Base-by-base conservation (phyloP, 169 alveolate genomes). In the Neospora caninum region DNA sequence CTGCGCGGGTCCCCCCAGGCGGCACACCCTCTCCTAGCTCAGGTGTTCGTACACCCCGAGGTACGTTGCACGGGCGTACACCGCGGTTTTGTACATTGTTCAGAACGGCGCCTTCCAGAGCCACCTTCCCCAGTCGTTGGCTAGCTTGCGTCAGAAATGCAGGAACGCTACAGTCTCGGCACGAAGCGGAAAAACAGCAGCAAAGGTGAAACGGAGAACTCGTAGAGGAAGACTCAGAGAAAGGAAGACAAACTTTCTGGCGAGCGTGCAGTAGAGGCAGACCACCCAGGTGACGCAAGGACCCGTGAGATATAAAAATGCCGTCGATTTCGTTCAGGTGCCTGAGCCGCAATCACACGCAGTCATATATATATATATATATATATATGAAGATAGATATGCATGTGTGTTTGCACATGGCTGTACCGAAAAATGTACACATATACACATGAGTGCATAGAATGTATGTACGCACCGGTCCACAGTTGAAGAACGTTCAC, bases 241-340 rank as follows among this genome's bases (percentile, higher is more conserved):
- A 2, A 13, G 80, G 18, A 25, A n/a, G 34, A 58, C 38, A 16
- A n/a, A 43, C 42, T 73, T 73, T 73, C 45, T 73, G 84, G n/a
- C 84, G 84, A 4, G 49, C 2, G 84, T 73, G 84, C 41, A 73
- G 84, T 13, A 73, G 84, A 18, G 84, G 49, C 84, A 73, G 43
- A 16, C 84, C 84, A 2, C 84, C 84, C 42, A 73, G 27, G 84
- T 73, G 43, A 0, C 45, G 49, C 45, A 73, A 43, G 31, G 49
- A 31, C 0, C 84, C 84, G 84, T 73, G 84, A 2, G 84, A 73
- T 9, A 73, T 73, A 43, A 73, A 73, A 9, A 73, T 73, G 84
- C 45, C 42, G n/a, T 73, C 84, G 25, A 73, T n/a, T 2, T 73
- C 84, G 43, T n/a, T 31, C 42, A 73, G 84, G 43, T 64, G 31